Evolutionary conservation across 2,329 filamentous ascomycete genomes (phyloP).

Genomic region (Periconia macrospinosa): DNA sequence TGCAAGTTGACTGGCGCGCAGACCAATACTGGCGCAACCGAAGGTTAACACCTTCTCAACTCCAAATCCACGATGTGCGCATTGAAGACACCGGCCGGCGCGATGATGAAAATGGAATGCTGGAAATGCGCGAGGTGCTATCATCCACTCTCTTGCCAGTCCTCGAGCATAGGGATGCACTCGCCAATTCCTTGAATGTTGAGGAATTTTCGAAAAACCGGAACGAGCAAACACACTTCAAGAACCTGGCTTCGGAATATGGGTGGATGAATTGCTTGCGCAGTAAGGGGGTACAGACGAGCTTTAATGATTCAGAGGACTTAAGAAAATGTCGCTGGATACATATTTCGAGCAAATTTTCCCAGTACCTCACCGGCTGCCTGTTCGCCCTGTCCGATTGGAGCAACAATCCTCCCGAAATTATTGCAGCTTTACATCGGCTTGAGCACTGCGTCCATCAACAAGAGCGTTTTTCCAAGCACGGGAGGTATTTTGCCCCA

Average conservation of each 20-base stretch:
- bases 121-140: conserved; percentile 43
- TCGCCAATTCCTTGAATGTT: conserved; percentile 17
- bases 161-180: conserved; percentile 23
- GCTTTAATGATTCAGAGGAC: conserved; percentile 27
- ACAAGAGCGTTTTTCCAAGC: conserved; percentile 48
- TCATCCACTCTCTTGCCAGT: conserved; percentile 39
- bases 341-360: conserved; percentile 47
- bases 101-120: conserved; percentile 35
- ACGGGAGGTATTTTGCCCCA: conserved; percentile 48
- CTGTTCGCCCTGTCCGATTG: conserved; percentile 36
- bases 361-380: conserved; percentile 42
- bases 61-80: conserved; percentile 45
- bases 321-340: conserved; percentile 45
- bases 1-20: conserved; percentile 37
- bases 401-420: conserved; percentile 18
- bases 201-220: conserved; percentile 30
- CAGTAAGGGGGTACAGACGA: conserved; percentile 33
- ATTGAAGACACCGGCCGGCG: conserved; percentile 32
- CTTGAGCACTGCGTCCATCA: conserved; percentile 43
- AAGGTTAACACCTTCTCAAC: conserved; percentile 43
- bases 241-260: conserved; percentile 41
- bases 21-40: conserved; percentile 43
- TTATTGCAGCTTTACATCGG: conserved; percentile 26
- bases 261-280: conserved; percentile 48
- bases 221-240: conserved; percentile 41